A percentile compares a stretch with the other conserved stretches of the same genome.
phyloP scores from a whole-genome alignment of 2,329 filamentous ascomycete species.

The Aspergillus quadrilineatus region DNA sequence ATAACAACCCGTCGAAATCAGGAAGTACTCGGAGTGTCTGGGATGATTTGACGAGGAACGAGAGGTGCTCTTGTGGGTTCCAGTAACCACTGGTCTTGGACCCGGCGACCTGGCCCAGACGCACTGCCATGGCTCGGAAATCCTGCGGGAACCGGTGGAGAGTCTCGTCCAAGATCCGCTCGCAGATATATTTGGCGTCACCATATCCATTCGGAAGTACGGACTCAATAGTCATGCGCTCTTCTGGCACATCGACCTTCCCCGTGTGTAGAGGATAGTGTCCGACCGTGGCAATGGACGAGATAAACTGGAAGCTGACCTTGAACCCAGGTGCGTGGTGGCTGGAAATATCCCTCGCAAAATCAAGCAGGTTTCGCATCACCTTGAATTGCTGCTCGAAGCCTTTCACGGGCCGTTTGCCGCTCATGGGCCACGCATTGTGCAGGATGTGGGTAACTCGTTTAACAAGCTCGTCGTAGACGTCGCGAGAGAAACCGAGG shows the following conservation, averaged over 20 bases:
- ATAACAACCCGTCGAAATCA: too few species aligned
- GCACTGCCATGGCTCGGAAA: constrained; percentile 47
- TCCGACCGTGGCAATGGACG: constrained; percentile 44
- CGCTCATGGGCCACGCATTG: constrained; percentile 32
- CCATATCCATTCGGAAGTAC: constrained; percentile 51
- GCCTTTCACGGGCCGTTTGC: constrained; percentile 16
- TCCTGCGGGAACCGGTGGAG: constrained; percentile 41
- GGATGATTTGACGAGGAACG: too few species aligned
- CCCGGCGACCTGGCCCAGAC: constrained; percentile 25
- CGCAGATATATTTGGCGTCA: constrained; percentile 54
- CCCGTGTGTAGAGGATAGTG: constrained; percentile 28
- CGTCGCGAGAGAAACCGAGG: constrained; percentile 47
- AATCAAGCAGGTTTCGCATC: constrained; percentile 49
- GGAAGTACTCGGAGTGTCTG: too few species aligned
- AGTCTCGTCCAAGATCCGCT: constrained; percentile 52
- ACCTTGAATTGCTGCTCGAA: constrained; percentile 38
- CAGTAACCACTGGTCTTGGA: too few species aligned
- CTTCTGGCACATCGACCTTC: constrained; percentile 45
- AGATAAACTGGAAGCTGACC: constrained; percentile 40
- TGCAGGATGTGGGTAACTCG: constrained; percentile 50
- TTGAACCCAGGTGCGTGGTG: not conserved
- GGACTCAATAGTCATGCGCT: constrained; percentile 38
- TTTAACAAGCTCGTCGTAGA: constrained; percentile 41
- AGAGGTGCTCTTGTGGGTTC: too few species aligned
- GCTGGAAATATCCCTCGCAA: not conserved